Conservation (phyloP, 495 filamentous ascomycete genomes). For the Penicillium verhagenii region DNA sequence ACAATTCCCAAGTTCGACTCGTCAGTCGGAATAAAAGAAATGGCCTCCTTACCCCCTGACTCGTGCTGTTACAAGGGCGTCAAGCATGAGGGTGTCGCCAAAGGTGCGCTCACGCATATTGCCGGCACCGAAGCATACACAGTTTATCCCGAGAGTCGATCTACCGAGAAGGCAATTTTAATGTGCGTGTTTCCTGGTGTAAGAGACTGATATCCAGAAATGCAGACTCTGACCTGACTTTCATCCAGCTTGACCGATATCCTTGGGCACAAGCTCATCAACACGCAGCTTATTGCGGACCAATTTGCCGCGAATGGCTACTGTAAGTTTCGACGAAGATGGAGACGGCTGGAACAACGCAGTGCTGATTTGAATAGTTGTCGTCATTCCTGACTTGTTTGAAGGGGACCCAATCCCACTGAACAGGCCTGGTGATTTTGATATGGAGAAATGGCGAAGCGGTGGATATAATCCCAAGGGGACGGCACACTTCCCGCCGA, state of each 20-base stretch:
- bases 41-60: not conserved
- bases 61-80: conserved; percentile 7
- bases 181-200: not conserved
- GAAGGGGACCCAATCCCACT: not conserved
- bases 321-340: not conserved
- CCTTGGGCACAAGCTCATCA: not conserved
- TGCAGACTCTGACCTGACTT: not conserved
- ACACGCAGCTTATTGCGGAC: conserved; percentile 4
- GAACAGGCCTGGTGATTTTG: conserved; percentile 4
- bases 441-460: conserved; percentile 3
- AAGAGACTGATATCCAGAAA: too few relatives aligned
- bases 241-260: conserved; percentile 1
- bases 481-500: not conserved
- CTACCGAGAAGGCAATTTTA: not conserved
- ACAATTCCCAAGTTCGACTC: too few relatives aligned
- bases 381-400: conserved; percentile 4
- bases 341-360: not conserved
- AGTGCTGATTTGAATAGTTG: not conserved
- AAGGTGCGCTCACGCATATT: not conserved
- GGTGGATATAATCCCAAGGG: conserved; percentile 2
- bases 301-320: conserved; percentile 8
- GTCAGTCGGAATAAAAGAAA: too few relatives aligned
- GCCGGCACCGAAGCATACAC: conserved; percentile 3
- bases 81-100: conserved; percentile 4
- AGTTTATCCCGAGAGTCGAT: not conserved